phyloP scores from a whole-genome alignment of 495 filamentous ascomycete genomes.

The Trichoderma erinaceum region DNA sequence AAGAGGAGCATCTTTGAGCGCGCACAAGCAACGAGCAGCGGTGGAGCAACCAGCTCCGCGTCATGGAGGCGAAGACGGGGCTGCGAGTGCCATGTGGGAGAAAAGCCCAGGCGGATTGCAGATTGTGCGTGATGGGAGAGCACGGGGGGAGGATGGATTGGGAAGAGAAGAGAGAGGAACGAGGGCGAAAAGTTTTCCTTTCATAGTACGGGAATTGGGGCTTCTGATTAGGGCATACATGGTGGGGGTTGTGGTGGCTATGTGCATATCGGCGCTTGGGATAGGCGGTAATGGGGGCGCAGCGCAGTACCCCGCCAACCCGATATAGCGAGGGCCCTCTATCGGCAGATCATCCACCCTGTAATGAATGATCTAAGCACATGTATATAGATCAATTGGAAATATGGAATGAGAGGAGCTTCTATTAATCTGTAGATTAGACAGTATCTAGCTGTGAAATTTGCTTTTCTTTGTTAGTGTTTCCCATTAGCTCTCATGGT shows the following conservation, averaged over 20 bases:
- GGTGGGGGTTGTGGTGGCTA: background rate
- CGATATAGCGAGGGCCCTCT: background rate
- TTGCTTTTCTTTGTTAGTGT: background rate
- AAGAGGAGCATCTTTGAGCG: slow-evolving; percentile 55
- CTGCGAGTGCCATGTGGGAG: slow-evolving; percentile 8
- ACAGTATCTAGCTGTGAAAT: background rate
- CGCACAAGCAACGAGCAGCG: slow-evolving; percentile 9
- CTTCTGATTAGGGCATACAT: slow-evolving; percentile 10
- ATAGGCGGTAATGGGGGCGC: background rate
- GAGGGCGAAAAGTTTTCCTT: slow-evolving; percentile 6
- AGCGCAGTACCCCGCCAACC: background rate
- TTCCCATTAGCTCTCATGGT: background rate
- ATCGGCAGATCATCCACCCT: too few species aligned
- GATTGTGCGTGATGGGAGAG: background rate
- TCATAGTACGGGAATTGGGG: background rate
- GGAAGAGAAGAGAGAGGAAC: background rate
- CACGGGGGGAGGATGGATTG: background rate
- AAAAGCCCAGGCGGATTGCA: background rate
- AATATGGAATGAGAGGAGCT: too few species aligned
- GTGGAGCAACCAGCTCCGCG: slow-evolving; percentile 7
- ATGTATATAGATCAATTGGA: too few species aligned
- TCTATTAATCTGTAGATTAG: too few species aligned
- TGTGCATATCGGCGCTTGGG: background rate
- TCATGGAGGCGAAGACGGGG: slow-evolving; percentile 12
- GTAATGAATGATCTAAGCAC: too few species aligned